Evolutionary conservation across 177 flowering plant species (phyloP), one percentile per base, ranked within the genome.

Genomic region (Vitis hybrid): DNA sequence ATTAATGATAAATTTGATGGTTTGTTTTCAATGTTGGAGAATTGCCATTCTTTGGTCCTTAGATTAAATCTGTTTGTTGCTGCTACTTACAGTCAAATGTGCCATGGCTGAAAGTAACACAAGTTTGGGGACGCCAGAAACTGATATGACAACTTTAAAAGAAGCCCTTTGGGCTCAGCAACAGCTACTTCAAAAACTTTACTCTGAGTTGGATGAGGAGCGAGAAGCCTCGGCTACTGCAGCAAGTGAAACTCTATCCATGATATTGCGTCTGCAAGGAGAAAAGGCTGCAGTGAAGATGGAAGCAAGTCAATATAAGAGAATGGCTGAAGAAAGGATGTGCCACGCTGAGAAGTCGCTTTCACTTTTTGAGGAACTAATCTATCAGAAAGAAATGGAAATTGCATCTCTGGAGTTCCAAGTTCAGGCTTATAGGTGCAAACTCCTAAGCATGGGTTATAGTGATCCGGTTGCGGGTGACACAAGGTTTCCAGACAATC

Each of bases 281-380:
- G 97, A 89, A 71, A 93, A 86, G 79, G 93, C 99, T 2, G 84
- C 85, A 0, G 79, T 86, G 70, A 82, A 84, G 72, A 84, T 95
- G 95, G 99, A 95, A 77, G 92, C 97, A 0, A 81, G 74, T 59
- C 99, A 95, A 53, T 93, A 92, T 59, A 88, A 89, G 87, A 84
- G 99, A 76, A 72, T 92, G 84, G 83, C 87, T 2, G 99, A 95
- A 80, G 96, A 89, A 73, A 90, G 88, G 75, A 83, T 95, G 79
- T 74, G 71, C 12, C 84, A 89, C 64, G 89, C 88, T 0, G 89
- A 93, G 71, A 88, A 87, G 72, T 75, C 87, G 4, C 72, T 93
- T 14, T 82, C 55, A 0, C 59, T 81, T 38, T 85, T 88, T 52
- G 90, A 91, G 66, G 95, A 88, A n/a, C 64, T 88, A 9, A 75